phyloP scores from a whole-genome alignment of 2,329 filamentous ascomycete genomes.

The Colletotrichum sp. region DNA sequence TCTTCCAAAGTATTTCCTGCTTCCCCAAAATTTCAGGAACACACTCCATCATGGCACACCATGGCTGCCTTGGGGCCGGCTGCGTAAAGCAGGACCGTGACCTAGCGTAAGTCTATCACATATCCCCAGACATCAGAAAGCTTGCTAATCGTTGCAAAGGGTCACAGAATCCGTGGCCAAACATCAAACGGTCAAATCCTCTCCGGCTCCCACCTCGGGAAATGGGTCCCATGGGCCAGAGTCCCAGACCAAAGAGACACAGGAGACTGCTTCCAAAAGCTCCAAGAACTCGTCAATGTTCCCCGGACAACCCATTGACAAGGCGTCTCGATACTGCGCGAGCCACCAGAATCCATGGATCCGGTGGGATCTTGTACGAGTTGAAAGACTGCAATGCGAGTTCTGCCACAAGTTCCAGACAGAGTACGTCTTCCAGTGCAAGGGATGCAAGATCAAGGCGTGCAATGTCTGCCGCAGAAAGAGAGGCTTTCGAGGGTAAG shows the following conservation, averaged over 20 bases:
- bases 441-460: neutral
- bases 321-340: neutral
- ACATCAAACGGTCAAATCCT: neutral
- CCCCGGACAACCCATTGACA: neutral
- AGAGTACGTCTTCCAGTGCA: neutral
- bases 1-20: neutral
- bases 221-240: accelerated
- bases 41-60: neutral
- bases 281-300: neutral
- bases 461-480: neutral
- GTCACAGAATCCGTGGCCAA: neutral
- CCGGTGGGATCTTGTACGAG: neutral
- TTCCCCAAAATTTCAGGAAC: neutral
- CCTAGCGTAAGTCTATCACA: neutral
- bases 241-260: accelerated
- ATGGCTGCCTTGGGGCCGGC: neutral
- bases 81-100: neutral
- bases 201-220: neutral
- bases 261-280: neutral
- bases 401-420: neutral
- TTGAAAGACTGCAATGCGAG: neutral
- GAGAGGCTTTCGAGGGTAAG: neutral
- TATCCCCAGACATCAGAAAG: neutral
- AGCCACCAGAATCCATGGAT: neutral
- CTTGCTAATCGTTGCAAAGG: neutral